phyloP scores from a whole-genome alignment of 192 early-diverging fungal species.

The Entomortierella beljakovae region DNA sequence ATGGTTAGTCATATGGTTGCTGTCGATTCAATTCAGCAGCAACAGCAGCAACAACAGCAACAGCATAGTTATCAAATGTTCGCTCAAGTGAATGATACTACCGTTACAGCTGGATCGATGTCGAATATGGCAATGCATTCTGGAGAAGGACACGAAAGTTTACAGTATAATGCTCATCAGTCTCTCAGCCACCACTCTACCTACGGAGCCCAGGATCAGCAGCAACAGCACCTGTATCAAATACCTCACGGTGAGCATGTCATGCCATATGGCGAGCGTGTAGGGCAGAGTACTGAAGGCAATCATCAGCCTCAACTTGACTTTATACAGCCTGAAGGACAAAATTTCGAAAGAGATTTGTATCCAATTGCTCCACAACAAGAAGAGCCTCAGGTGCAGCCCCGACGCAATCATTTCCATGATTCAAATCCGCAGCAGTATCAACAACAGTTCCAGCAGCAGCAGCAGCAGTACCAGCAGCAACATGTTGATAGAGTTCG shows the following conservation, averaged over 20 bases:
- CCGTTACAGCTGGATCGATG: background rate
- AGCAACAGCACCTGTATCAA: slow-evolving; percentile 16
- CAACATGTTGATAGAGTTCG: slow-evolving; percentile 26
- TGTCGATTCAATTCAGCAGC: slow-evolving; percentile 40
- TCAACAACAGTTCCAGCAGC: background rate
- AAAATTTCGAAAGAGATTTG: slow-evolving; percentile 2
- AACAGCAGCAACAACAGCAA: slow-evolving; percentile 34
- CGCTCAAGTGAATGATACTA: background rate
- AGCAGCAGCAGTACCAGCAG: background rate
- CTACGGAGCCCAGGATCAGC: slow-evolving; percentile 6
- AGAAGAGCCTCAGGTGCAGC: slow-evolving; percentile 40
- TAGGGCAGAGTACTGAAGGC: background rate
- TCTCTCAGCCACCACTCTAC: background rate
- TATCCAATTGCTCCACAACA: slow-evolving; percentile 35
- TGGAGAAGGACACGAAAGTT: background rate
- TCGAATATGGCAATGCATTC: background rate
- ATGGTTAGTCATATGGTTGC: slow-evolving; percentile 43
- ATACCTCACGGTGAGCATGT: slow-evolving; percentile 13
- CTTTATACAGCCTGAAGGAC: background rate
- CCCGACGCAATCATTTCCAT: slow-evolving; percentile 37
- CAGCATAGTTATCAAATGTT: slow-evolving; percentile 21
- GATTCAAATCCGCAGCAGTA: slow-evolving; percentile 9
- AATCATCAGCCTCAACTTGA: slow-evolving; percentile 4
- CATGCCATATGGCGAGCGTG: slow-evolving; percentile 12
- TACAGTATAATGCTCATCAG: background rate